Percentiles rank a stretch among this genome's conserved stretches.
Conservation (phyloP, 768 basidiomycete genomes). For the Mycena kentingensis region DNA sequence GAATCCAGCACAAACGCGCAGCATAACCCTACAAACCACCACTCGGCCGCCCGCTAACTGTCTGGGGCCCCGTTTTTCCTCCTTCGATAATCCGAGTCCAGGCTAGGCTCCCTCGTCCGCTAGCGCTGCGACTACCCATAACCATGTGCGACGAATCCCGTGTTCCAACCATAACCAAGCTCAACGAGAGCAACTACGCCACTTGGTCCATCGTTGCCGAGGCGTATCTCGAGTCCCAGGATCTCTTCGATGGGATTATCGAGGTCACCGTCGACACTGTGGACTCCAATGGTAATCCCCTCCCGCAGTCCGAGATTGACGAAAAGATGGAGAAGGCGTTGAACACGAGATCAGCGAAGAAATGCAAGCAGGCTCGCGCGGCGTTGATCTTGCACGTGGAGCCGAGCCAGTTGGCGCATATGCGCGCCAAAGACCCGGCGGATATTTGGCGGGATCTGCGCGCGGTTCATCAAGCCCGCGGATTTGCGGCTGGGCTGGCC, state of each 20-base stretch:
- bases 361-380: background rate
- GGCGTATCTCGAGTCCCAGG: background rate
- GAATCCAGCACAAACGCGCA: background rate
- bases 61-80: background rate
- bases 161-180: background rate
- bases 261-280: background rate
- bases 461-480: slow-evolving; percentile 2
- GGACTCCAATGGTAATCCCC: background rate
- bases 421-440: slow-evolving; percentile 1
- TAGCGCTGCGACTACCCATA: background rate
- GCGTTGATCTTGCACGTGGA: no score
- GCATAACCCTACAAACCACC: background rate
- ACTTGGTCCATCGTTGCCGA: background rate
- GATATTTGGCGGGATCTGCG: slow-evolving; percentile 11
- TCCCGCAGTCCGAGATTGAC: background rate
- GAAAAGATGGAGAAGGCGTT: background rate
- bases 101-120: background rate
- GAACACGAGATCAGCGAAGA: background rate
- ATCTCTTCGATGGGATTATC: background rate
- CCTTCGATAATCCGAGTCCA: background rate
- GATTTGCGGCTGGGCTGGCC: slow-evolving; percentile 8
- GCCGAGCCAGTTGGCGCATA: slow-evolving; percentile 9
- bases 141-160: background rate
- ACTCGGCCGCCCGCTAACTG: background rate
- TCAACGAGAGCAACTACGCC: background rate